Conservation (phyloP, 2,329 filamentous ascomycete genomes). For the Sarocladiaceae sp. region DNA sequence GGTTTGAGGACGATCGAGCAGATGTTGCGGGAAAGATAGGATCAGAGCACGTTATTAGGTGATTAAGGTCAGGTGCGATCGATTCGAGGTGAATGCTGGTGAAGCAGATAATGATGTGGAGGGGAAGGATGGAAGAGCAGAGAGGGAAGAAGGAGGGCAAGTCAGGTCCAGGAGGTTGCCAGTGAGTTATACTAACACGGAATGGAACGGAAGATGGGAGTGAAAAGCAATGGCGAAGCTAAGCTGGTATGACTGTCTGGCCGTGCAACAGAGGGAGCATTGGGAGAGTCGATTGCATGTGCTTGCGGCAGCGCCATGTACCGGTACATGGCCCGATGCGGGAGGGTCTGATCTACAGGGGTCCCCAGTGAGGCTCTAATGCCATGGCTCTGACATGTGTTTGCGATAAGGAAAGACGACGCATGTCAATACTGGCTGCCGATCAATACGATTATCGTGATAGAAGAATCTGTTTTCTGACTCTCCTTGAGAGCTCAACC, state of each 20-base stretch:
- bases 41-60: neutral
- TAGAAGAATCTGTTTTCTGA: no score
- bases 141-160: conserved; percentile 1
- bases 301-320: conserved; percentile 1
- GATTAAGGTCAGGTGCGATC: neutral
- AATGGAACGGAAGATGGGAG: conserved; percentile 9
- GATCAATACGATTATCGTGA: no score
- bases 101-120: neutral
- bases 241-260: conserved; percentile 1
- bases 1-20: neutral
- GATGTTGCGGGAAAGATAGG: neutral
- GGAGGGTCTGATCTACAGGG: conserved; percentile 6
- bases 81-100: neutral
- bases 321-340: conserved; percentile 6
- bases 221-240: neutral
- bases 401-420: neutral
- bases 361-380: neutral
- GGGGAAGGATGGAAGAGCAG: neutral
- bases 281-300: conserved; percentile 6
- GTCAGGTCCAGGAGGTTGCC: neutral
- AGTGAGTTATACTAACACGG: neutral
- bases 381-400: neutral
- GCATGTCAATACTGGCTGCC: no score
- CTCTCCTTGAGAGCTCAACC: no score
- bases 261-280: neutral